These are phyloP conservation scores for Zygoascus sp. DNA, from an alignment of 1,139 yeast genomes.

Conservation along the genomic window DNA sequence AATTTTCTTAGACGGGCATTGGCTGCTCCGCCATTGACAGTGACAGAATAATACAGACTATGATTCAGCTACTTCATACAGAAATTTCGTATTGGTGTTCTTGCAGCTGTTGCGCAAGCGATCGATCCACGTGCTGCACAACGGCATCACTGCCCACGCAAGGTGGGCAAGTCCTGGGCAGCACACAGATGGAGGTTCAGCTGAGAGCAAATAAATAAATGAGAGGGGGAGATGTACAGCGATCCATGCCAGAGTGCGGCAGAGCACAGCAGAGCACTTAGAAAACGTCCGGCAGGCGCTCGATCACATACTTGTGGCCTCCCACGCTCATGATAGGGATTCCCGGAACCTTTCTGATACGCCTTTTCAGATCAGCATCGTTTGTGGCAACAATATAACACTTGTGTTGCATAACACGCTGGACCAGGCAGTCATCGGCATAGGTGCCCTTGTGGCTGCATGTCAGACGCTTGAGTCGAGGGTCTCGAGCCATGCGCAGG, in stretches of 20 bases:
- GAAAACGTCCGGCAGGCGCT: conserved; percentile 90
- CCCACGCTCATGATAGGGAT: conserved; percentile 97
- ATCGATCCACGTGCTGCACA: no score
- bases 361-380: conserved; percentile 94
- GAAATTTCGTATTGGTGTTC: no score
- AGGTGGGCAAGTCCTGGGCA: no score
- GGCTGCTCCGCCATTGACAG: no score
- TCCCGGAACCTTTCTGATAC: conserved; percentile 94
- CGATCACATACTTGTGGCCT: conserved; percentile 84
- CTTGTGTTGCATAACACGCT: conserved; percentile 90
- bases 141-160: no score
- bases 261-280: no score
- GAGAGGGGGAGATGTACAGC: conserved; percentile 3
- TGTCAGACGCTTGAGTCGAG: conserved; percentile 77
- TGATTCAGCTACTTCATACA: no score
- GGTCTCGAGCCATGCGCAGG: conserved; percentile 85
- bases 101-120: no score
- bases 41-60: no score
- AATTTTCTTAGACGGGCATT: no score
- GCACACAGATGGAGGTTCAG: no score
- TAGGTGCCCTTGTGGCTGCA: conserved; percentile 94
- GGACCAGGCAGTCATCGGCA: conserved; percentile 96
- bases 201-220: not conserved
- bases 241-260: not conserved
- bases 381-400: conserved; percentile 96